phyloP scores from a whole-genome alignment of 768 basidiomycete genomes.

The Rhizopogon salebrosus region DNA sequence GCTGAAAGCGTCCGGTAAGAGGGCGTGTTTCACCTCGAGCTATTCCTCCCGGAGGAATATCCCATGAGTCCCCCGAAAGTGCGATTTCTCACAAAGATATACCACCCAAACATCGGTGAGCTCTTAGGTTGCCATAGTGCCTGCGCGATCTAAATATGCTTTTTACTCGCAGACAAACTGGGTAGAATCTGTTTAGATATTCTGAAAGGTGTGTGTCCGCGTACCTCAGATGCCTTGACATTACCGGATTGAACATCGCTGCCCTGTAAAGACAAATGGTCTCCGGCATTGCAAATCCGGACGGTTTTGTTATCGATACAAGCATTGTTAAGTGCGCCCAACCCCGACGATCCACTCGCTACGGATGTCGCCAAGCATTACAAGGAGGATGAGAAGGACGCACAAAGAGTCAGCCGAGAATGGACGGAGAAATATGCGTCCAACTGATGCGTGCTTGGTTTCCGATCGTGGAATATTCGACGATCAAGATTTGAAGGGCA shows the following conservation, averaged over 20 bases:
- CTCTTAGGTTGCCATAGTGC: conserved; percentile 10
- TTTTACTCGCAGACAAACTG: conserved; percentile 71
- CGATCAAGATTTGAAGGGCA: not conserved
- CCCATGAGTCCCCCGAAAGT: conserved; percentile 99
- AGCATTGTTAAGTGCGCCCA: conserved; percentile 93
- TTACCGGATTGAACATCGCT: not conserved
- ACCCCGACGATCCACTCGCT: conserved; percentile 93
- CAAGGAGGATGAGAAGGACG: conserved; percentile 94
- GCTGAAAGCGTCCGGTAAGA: conserved; percentile 38
- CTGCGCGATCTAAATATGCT: not conserved
- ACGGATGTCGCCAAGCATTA: conserved; percentile 97
- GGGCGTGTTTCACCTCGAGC: conserved; percentile 91
- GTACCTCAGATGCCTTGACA: not conserved
- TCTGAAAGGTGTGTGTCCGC: conserved; percentile 70
- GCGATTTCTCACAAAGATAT: conserved; percentile 95
- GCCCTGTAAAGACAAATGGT: conserved; percentile 87
- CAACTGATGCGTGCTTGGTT: conserved; percentile 13
- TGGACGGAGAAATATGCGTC: conserved; percentile 91
- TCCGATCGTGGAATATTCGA: not conserved
- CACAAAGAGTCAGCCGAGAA: conserved; percentile 86
- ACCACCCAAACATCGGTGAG: conserved; percentile 98
- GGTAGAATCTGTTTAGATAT: conserved; percentile 98
- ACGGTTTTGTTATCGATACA: conserved; percentile 96
- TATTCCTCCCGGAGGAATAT: conserved; percentile 98
- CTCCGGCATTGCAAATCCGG: conserved; percentile 96